Base-by-base conservation (phyloP, 768 basidiomycete species). In the Boletus rubescentipes region DNA sequence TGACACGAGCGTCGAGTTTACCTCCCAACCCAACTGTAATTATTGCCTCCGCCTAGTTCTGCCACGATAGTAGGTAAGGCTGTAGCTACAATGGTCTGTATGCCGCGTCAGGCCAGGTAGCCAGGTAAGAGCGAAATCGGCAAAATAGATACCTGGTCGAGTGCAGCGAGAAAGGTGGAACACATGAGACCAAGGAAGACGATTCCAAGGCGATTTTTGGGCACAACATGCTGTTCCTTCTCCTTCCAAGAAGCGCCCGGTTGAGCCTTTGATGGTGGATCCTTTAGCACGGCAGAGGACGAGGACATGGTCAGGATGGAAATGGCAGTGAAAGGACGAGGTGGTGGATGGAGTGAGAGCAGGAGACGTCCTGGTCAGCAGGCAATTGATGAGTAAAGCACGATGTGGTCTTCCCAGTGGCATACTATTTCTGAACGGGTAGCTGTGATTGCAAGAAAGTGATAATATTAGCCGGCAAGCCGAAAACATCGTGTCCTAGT, bases 21-120 rank as follows among this genome's bases (percentile, higher is more conserved):
- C 76, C 70, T 77, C 39, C 78, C 76, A 9, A 81, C 77, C 80
- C 79, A 81, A 14, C 75, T 71, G 54, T 81, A 81, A 8, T 75
- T 73, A 16, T 68, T 72, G 1, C 74, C 75, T 4, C 75, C 77
- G 16, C 77, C 75, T 1, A 82, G 65, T 36, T 77, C 69, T 3
- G 67, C 67, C 8, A 77, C 76, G 30, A 81, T 80, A 2, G 79
- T 80, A 2, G 81, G 80, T 14, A 81, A 63, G 5, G 81, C 79
- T 12, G 78, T 81, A 0, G 78, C 69, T 4, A 79, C 77, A 44
- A 78, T 76, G 9, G 75, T 77, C 76, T 78, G 20, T 8, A n/a
- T 39, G 9, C 18, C 34, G 20, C 21, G 37, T 53, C 35, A 53
- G 16, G 12, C 3, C 6, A 18, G 18, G 30, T 3, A 44, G 12